Base-by-base conservation (phyloP, 1,284 basidiomycete genomes). In the Malassezia sp. region DNA sequence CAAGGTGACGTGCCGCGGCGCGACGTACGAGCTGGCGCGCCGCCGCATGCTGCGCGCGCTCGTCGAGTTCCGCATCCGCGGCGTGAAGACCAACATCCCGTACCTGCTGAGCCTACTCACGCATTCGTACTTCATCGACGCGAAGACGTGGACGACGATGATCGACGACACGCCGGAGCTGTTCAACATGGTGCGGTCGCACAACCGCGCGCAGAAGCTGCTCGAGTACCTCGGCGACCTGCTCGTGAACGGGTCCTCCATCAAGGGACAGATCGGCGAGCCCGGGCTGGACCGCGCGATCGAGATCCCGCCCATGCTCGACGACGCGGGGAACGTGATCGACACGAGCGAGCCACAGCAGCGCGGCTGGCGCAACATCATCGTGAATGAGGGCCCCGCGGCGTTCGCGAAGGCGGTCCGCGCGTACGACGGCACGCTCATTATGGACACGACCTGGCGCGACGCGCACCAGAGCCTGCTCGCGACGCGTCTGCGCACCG, bases 111-210 rank as follows among this genome's bases (percentile, higher is more conserved):
- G 90, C 56, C 80, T 99, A 22, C 76, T 99, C 59, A 96, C 91
- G n/a, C 88, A 97, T 73, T 88, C 91, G 61, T 80, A 90, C 57
- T 97, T 96, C 75, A 85, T 95, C 60, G 83, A 80, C 33, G 89
- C 89, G 53, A 85, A 86, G 75, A 96, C 93, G 17, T 99, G 93
- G 93, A 99, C 66, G 14, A 69, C 66, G 28, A 67, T 69, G 66
- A 97, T 99, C 72, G 93, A 99, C 71, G 93, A 99, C 74, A 96
- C 90, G 3, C 91, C 87, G 27, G 90, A 95, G 71, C 81, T 97
- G 58, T 97, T 97, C 83, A 93, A 91, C 74, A 80, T 97, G 51
- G 89, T 97, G 5, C 85, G 87, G 69, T 90, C 84, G 67, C 89
- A 91, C 74, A 99, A 97, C 74, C 85, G 93, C 74, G 93, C 93